A percentile compares a stretch with the other conserved stretches of the same genome.
These are phyloP conservation scores for Cornus controversa DNA, from an alignment of 148 eudicot genomes.

Conservation along the genomic window DNA sequence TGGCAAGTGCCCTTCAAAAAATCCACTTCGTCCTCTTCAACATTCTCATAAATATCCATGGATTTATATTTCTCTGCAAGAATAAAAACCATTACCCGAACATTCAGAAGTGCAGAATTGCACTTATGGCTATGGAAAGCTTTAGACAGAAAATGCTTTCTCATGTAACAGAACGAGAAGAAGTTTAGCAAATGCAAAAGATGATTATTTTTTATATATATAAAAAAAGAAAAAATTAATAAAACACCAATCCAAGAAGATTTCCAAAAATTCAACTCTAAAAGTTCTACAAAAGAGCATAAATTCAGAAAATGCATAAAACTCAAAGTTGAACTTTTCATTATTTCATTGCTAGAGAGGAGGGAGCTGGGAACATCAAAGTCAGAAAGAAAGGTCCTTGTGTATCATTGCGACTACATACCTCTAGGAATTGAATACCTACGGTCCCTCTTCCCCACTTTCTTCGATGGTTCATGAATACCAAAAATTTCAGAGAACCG, in stretches of 20 bases:
- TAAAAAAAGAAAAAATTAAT: too few species aligned
- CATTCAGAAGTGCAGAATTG: neutral
- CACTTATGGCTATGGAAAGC: neutral
- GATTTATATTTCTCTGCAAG: conserved; percentile 64
- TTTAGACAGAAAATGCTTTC: neutral
- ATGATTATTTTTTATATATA: too few species aligned
- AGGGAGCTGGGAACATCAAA: neutral
- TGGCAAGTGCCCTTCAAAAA: conserved; percentile 53
- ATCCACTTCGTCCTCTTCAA: conserved; percentile 84
- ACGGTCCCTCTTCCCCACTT: conserved; percentile 57
- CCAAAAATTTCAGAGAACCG: conserved; percentile 97
- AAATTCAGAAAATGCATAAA: neutral
- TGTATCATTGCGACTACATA: conserved; percentile 14
- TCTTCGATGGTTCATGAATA: conserved; percentile 61
- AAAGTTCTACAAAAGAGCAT: neutral
- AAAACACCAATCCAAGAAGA: too few species aligned
- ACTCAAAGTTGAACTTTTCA: neutral
- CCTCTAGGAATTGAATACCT: conserved; percentile 64
- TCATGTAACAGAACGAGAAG: neutral
- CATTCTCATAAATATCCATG: conserved; percentile 44
- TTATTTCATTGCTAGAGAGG: neutral
- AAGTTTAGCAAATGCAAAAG: neutral
- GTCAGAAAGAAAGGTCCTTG: neutral
- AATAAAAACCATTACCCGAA: neutral
- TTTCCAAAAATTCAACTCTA: too few species aligned